A percentile compares a stretch with the other conserved stretches of the same genome.
These are phyloP conservation scores for Hypoxylon sp. DNA, from an alignment of 2,329 filamentous ascomycete genomes.

Conservation along the genomic window DNA sequence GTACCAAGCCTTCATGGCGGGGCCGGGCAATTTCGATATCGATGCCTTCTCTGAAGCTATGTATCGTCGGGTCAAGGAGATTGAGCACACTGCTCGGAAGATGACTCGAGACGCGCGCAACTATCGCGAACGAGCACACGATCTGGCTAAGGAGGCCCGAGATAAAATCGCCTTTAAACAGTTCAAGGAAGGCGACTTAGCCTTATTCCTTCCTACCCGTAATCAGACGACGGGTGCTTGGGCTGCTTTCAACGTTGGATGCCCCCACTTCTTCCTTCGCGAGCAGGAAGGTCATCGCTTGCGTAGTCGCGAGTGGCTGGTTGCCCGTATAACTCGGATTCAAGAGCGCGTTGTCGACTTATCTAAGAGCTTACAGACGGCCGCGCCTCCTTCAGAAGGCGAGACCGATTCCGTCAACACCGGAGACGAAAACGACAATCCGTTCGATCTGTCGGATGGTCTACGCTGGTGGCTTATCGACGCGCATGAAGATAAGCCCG, in stretches of 20 bases:
- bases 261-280: constrained; percentile 95
- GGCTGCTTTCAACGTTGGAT: constrained; percentile 98
- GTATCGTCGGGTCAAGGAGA: constrained; percentile 89
- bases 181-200: constrained; percentile 96
- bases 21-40: constrained; percentile 82
- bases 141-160: constrained; percentile 84
- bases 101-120: constrained; percentile 89
- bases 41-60: constrained; percentile 87
- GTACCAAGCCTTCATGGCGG: constrained; percentile 79
- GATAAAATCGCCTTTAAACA: constrained; percentile 96
- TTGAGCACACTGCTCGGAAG: constrained; percentile 92
- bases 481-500: constrained; percentile 90
- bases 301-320: constrained; percentile 90
- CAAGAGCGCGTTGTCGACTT: constrained; percentile 95
- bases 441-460: constrained; percentile 95
- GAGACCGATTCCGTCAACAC: constrained; percentile 64
- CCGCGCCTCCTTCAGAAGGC: constrained; percentile 53
- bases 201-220: constrained; percentile 90
- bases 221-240: constrained; percentile 95
- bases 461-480: constrained; percentile 97
- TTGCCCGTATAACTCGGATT: constrained; percentile 90
- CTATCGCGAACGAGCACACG: constrained; percentile 88
- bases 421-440: constrained; percentile 89
- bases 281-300: constrained; percentile 92
- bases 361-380: constrained; percentile 75